Evolutionary conservation across 306 rosid genomes (phyloP).

Genomic region (Quercus berberidifolia): DNA sequence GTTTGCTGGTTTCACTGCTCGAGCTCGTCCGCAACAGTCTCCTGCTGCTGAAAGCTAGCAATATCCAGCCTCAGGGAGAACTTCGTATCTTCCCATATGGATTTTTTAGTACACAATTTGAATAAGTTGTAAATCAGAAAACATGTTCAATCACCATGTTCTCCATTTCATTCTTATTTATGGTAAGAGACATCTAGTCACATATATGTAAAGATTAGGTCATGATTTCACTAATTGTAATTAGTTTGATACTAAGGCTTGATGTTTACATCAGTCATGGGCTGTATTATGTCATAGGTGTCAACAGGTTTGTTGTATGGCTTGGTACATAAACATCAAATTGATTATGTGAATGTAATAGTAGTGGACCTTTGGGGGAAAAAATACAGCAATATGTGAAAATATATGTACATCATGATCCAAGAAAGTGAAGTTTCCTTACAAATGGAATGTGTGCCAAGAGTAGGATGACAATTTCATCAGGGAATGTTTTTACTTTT

Average conservation of each 20-base stretch:
- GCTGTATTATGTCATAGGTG: not conserved
- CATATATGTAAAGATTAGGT: not conserved
- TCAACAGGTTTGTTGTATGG: too few relatives aligned
- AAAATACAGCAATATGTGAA: too few relatives aligned
- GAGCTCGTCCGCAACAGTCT: conserved; percentile 28
- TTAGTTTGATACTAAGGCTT: not conserved
- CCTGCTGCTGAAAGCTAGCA: conserved; percentile 27
- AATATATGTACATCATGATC: too few relatives aligned
- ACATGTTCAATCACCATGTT: conserved; percentile 7
- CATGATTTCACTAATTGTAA: not conserved
- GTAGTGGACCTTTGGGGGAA: too few relatives aligned
- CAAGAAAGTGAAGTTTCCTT: not conserved
- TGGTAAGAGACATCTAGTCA: not conserved
- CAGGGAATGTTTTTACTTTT: not conserved
- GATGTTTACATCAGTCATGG: not conserved
- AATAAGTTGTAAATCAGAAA: conserved; percentile 2
- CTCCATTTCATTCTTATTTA: not conserved
- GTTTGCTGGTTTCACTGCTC: conserved; percentile 74
- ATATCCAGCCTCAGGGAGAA: not conserved
- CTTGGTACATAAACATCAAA: too few relatives aligned
- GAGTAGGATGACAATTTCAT: not conserved
- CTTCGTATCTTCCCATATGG: not conserved
- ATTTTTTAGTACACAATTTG: not conserved
- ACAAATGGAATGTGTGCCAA: not conserved
- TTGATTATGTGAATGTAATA: too few relatives aligned